These are phyloP conservation scores for Maudiozyma bulderi DNA, from an alignment of 805 yeast species.

Conservation along the genomic window DNA sequence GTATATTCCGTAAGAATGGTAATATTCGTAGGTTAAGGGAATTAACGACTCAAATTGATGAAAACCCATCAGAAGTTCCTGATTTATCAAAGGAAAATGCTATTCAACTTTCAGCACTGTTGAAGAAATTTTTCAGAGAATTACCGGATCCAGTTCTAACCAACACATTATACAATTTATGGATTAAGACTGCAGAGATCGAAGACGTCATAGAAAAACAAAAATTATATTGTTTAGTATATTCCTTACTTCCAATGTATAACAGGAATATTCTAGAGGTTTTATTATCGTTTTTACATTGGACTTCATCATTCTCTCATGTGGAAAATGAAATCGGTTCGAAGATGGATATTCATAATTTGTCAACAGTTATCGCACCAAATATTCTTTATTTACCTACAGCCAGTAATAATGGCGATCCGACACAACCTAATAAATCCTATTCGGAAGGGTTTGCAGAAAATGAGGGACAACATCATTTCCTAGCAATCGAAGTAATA, in stretches of 20 bases:
- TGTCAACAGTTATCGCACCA: constrained; percentile 94
- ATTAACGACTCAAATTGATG: constrained; percentile 63
- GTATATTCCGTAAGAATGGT: constrained; percentile 93
- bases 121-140: constrained; percentile 86
- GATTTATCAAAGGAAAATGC: constrained; percentile 68
- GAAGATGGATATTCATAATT: constrained; percentile 91
- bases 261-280: constrained; percentile 85
- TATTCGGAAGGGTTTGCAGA: constrained; percentile 33
- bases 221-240: constrained; percentile 46
- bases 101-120: constrained; percentile 83
- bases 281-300: constrained; percentile 70
- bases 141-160: constrained; percentile 88
- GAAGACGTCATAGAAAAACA: constrained; percentile 42
- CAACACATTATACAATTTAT: constrained; percentile 59
- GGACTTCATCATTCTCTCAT: constrained; percentile 94
- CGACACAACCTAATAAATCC: constrained; percentile 16
- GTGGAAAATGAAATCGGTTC: constrained; percentile 85
- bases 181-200: constrained; percentile 60
- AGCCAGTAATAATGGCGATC: constrained; percentile 6
- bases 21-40: constrained; percentile 75
- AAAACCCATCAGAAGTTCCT: constrained; percentile 60
- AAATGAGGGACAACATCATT: constrained; percentile 58
- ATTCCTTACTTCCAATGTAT: constrained; percentile 69
- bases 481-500: constrained; percentile 84
- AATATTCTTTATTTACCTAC: constrained; percentile 54